Conservation (phyloP, 441 rosid species). For the Populus trichocarpa region DNA sequence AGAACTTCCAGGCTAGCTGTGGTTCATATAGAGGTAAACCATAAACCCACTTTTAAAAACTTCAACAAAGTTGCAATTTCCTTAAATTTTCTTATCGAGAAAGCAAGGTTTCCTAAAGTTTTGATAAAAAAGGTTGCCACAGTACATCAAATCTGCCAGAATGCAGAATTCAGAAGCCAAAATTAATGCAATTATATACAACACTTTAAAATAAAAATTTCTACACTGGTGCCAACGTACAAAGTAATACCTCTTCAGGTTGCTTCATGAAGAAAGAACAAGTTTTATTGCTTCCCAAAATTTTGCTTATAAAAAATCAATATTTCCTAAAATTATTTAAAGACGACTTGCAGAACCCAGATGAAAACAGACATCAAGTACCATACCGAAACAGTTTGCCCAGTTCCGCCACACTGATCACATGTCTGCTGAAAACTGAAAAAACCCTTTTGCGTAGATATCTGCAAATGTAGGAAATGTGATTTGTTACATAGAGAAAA, state of each 20-base stretch:
- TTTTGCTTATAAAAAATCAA: background rate
- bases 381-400: slow-evolving; percentile 73
- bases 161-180: background rate
- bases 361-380: background rate
- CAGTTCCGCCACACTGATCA: slow-evolving; percentile 76
- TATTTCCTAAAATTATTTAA: background rate
- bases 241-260: background rate
- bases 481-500: slow-evolving; percentile 17
- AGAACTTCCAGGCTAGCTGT: no score
- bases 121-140: background rate
- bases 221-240: background rate
- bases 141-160: background rate
- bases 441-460: slow-evolving; percentile 56
- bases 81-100: background rate
- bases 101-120: background rate
- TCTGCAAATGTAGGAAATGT: slow-evolving; percentile 37
- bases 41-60: background rate
- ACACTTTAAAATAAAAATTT: background rate
- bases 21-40: background rate
- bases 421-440: slow-evolving; percentile 69
- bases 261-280: background rate
- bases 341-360: background rate
- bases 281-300: background rate
- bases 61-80: background rate
- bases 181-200: background rate